Conservation (phyloP, 345 rosid species). For the Draba incana region DNA sequence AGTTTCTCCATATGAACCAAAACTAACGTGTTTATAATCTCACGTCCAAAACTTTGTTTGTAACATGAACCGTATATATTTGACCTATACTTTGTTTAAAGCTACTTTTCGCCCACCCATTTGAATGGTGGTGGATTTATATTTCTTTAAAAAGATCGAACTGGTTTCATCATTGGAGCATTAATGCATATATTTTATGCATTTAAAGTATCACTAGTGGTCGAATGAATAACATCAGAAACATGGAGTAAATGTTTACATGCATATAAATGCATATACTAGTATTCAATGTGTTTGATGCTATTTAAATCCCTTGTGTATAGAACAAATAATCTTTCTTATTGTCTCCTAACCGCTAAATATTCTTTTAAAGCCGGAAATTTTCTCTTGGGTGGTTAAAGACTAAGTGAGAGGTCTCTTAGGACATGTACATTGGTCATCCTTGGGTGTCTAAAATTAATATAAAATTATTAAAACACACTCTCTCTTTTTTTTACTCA, state of each 20-base stretch:
- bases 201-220: constrained; percentile 19
- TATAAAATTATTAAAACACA: too few relatives aligned
- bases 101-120: constrained; percentile 5
- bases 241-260: background rate
- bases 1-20: constrained; percentile 1
- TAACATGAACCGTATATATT: constrained; percentile 7
- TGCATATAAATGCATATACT: too few relatives aligned
- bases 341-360: background rate
- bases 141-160: constrained; percentile 12
- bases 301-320: background rate
- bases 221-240: background rate
- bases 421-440: too few relatives aligned
- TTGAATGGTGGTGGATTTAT: constrained; percentile 17
- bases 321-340: too few relatives aligned
- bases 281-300: background rate
- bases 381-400: background rate
- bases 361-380: background rate
- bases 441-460: too few relatives aligned
- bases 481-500: too few relatives aligned
- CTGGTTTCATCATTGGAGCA: background rate
- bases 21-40: background rate
- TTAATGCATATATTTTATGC: constrained; percentile 22
- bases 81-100: constrained; percentile 9
- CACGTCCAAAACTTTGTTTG: background rate
- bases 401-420: constrained; percentile 6